Base-by-base conservation (phyloP, 208 protist genomes). In the Vickermania spadyakhi region DNA sequence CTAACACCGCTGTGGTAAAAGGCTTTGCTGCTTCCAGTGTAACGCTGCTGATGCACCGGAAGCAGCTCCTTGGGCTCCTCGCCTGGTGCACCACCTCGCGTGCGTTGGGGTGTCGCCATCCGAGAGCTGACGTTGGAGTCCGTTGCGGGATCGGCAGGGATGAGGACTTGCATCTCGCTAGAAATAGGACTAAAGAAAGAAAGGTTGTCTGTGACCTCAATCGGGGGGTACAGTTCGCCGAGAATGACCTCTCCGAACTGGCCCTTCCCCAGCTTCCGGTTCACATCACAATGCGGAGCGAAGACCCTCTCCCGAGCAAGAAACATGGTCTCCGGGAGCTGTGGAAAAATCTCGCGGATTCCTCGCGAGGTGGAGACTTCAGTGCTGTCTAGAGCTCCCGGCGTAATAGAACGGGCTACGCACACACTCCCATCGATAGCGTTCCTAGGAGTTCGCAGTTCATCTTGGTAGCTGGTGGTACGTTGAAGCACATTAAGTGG, bases 241-340 rank as follows among this genome's bases (percentile, higher is more conserved):
- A 68, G 77, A 52, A 84, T 49, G 28, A 90, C 83, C 18, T 66
- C 69, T 14, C 77, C 83, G 62, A 81, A 90, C 22, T 79, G 66
- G 1, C 83, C 83, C 21, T 64, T 65, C 4, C 83, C 83, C 4
- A 86, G 61, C 31, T 67, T 45, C 58, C 28, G 60, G 22, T 30
- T 56, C 36, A 25, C 36, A 13, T 23, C 71, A 64, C 31, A 66
- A 21, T 28, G 59, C 52, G 25, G 85, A 52, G 23, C 51, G 51
- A 52, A 68, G 53, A 82, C 53, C 21, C 79, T 67, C 26, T 75
- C 78, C n/a, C 67, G 68, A 29, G 75, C 42, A 42, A 89, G 58
- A 52, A 79, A 64, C 31, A 81, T 57, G 14, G 63, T 28, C 11
- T 65, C 70, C 7, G 82, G 75, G 11, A 77, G 59, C 1, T 81